Evolutionary conservation across 805 yeast species (phyloP), one percentile per base, ranked within the genome.

Genomic region (Jamesozyma jinghongensis): DNA sequence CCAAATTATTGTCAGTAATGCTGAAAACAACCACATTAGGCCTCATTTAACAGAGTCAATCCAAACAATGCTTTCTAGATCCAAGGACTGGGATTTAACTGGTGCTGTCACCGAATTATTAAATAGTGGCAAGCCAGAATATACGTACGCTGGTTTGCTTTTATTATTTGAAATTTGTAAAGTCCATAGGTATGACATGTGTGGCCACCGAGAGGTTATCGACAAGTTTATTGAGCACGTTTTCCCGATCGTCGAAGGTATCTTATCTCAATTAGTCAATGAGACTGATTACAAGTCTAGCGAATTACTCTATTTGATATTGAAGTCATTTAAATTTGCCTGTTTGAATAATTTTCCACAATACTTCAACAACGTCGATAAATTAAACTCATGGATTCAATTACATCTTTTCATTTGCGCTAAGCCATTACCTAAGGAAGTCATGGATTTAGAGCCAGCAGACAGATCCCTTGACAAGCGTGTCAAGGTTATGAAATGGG

Each of bases 401-500:
- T 68, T 83, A 49, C 88, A 81, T 57, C 74, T 79, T 29, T 68
- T 69, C 17, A 65, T 80, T 11, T 69, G 79, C 41, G 73, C 75
- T 47, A 70, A 73, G 66, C 66, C 65, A 6, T 65, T 77, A 12
- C 85, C 85, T 1, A 49, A 61, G 3, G 74, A 72, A 46, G 71
- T 79, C 1, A 45, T 69, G 49, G 67, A 68, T 8, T 46, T 72
- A 3, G 74, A 73, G 20, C 66, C 69, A 11, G 66, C 71, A 16
- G 79, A 74, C 42, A 69, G 76, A 42, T 53, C 57, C 37, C 57
- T 63, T 31, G 73, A 58, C 49, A 69, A 53, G 52, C 66, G 81
- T 73, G 79, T 68, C 56, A 90, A 78, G 62, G 77, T 76, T 53
- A 88, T 71, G 66, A 92, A 92, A 61, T 90, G 98, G 97, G 79